Base-by-base conservation (phyloP, 192 early-diverging fungal species). In the Cladochytrium replicatum region DNA sequence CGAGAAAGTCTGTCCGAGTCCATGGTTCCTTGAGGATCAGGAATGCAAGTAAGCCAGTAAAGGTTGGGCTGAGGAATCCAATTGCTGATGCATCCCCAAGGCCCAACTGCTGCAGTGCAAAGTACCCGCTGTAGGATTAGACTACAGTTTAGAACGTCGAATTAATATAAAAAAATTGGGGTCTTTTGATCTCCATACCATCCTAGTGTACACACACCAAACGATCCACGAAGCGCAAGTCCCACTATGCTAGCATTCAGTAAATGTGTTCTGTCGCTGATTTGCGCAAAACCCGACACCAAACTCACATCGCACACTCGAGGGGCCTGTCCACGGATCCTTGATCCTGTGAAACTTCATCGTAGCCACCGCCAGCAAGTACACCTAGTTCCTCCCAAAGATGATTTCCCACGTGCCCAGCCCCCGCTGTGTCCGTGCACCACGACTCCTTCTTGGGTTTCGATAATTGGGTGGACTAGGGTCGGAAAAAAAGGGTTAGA, bases 31-130 rank as follows among this genome's bases (percentile, higher is more conserved):
- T 52, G 23, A 62, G 31, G 17, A 62, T 28, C 11, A 57, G 25
- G 4, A 45, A 24, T 9, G 60, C 60, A 11, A 62, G 43, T 7
- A 62, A 47, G 48, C 52, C 60, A 5, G 54, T 57, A 27, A 62
- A 62, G 4, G 54, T 31, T 4, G 60, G 60, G 7, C 40, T 44
- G 8, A 62, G 34, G 32, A 62, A 62, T 22, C 60, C 54, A 11
- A 62, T 28, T 21, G 56, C 60, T 7, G 60, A 56, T 22, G 60
- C 46, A 23, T 62, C 60, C 2, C 32, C 60, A 46, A 62, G 22
- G 3, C 41, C 51, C 21, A 62, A 38, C 34, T 56, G 29, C 13
- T 46, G 43, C 31, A 62, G 37, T 9, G 60, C 54, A 3, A 13
- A 55, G 48, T 45, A 62, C 19, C 60, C 60, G 45, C 54, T 37